A percentile compares a stretch with the other conserved stretches of the same genome.
These are phyloP conservation scores for Melastoma malabathricum DNA, from an alignment of 345 rosid genomes.

Conservation along the genomic window DNA sequence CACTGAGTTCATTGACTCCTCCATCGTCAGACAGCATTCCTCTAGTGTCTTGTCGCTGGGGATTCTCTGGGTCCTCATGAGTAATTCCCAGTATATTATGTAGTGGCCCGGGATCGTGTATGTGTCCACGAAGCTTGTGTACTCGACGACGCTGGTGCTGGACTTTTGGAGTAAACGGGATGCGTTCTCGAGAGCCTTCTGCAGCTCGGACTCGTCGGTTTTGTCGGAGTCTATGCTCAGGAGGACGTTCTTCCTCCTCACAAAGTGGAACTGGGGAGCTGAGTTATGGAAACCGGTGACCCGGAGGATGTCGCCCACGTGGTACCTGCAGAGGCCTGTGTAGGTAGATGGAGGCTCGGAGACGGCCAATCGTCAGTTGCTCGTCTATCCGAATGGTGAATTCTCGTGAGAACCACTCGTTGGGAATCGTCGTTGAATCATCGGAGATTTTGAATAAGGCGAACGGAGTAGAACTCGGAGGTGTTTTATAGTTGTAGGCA, in stretches of 20 bases:
- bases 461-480: background rate
- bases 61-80: conserved; percentile 28
- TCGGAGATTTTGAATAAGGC: background rate
- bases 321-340: conserved; percentile 73
- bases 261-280: conserved; percentile 82
- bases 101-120: conserved; percentile 84
- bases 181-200: conserved; percentile 63
- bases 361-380: too few relatives aligned
- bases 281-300: conserved; percentile 87
- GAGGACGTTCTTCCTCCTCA: conserved; percentile 71
- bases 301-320: conserved; percentile 85
- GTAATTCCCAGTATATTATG: conserved; percentile 76
- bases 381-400: too few relatives aligned
- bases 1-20: conserved; percentile 79
- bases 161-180: conserved; percentile 29
- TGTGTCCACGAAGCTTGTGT: conserved; percentile 81
- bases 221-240: conserved; percentile 88
- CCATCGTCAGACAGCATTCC: conserved; percentile 76
- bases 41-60: conserved; percentile 31
- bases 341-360: conserved; percentile 17
- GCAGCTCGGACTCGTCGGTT: conserved; percentile 87
- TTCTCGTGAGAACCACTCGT: background rate
- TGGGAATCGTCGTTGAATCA: background rate
- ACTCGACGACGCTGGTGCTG: conserved; percentile 66
- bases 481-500: too few relatives aligned